Evolutionary conservation across 2,329 filamentous ascomycete species (phyloP).

Genomic region (Diaporthe citrichinensis): DNA sequence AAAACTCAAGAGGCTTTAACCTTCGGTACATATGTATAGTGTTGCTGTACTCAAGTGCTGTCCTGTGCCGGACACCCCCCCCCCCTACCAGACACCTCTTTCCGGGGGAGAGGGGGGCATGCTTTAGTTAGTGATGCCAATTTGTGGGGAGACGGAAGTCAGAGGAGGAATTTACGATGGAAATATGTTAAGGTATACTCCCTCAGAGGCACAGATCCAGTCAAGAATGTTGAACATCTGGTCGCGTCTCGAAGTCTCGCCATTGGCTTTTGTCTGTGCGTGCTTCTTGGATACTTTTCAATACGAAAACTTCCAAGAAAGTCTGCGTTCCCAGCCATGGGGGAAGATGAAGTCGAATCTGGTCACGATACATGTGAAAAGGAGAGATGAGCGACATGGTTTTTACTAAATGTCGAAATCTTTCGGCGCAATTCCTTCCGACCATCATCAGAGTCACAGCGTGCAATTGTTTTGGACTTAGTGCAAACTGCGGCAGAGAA

Average conservation of each 20-base stretch:
- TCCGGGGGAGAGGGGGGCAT: too few relatives aligned
- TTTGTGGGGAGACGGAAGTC: too few relatives aligned
- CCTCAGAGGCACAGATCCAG: not conserved
- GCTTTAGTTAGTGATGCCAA: too few relatives aligned
- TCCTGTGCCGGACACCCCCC: not conserved
- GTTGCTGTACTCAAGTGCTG: not conserved
- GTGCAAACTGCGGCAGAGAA: not conserved
- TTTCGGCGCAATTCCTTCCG: not conserved
- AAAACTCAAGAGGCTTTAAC: not conserved
- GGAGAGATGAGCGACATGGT: not conserved
- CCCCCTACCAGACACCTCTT: too few relatives aligned
- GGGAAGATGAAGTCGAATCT: not conserved
- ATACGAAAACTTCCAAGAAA: not conserved
- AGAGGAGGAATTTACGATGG: too few relatives aligned
- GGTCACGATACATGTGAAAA: not conserved
- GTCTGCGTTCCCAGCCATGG: not conserved
- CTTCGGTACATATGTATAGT: fast-evolving
- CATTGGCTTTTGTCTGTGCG: not conserved
- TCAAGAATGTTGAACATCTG: not conserved
- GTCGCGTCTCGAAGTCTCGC: not conserved
- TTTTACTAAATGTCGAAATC: not conserved
- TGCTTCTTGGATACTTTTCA: not conserved
- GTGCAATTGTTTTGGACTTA: not conserved
- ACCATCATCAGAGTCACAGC: not conserved
- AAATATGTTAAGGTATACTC: not conserved